Conservation (phyloP, 139 green algal genomes). For the Yamagishiella unicocca region DNA sequence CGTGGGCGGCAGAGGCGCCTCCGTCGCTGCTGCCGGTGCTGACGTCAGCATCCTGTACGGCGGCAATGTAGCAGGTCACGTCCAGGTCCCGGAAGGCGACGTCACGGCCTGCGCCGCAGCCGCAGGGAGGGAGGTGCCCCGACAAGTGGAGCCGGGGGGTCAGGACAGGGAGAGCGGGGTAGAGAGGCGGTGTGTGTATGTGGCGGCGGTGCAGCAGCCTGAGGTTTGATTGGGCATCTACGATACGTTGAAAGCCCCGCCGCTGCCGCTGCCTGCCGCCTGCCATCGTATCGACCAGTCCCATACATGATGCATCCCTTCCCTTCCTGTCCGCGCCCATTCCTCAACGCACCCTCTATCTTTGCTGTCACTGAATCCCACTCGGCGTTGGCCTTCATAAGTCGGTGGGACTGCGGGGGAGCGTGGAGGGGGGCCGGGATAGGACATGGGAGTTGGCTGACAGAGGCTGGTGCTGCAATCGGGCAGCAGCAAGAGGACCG, state of each 20-base stretch:
- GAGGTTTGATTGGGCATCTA: no score
- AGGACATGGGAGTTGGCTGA: no score
- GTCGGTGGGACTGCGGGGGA: conserved; percentile 68
- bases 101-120: conserved; percentile 50
- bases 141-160: not conserved
- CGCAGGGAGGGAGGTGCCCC: not conserved
- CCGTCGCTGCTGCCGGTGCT: conserved; percentile 20
- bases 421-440: not conserved
- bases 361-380: conserved; percentile 80
- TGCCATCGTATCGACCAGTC: no score
- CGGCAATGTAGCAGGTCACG: conserved; percentile 71
- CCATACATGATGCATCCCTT: no score
- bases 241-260: no score
- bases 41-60: conserved; percentile 27
- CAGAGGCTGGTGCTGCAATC: no score
- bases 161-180: no score
- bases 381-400: conserved; percentile 84
- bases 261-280: no score
- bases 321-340: no score
- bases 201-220: no score
- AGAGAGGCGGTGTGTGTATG: no score
- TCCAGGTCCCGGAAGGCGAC: conserved; percentile 61
- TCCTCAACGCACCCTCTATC: conserved; percentile 60
- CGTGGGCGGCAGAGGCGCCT: not conserved
- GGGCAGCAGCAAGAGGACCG: no score